These are phyloP conservation scores for Blastobotrys americana DNA, from an alignment of 805 yeast species.

Conservation along the genomic window DNA sequence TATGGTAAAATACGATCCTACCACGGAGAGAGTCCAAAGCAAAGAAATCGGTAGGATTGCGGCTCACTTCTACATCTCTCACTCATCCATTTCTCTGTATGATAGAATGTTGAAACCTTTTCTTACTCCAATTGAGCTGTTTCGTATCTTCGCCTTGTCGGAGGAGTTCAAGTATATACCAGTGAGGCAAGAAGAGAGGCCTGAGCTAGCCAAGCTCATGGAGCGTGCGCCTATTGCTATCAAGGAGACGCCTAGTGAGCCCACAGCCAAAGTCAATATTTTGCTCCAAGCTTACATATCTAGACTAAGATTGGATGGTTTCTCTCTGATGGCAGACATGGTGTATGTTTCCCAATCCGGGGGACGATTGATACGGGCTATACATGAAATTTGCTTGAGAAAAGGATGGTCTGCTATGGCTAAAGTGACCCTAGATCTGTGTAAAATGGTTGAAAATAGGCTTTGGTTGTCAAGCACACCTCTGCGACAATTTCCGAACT, in stretches of 20 bases:
- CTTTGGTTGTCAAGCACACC: slow-evolving; percentile 86
- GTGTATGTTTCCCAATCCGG: slow-evolving; percentile 89
- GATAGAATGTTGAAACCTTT: slow-evolving; percentile 56
- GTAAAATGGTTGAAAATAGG: slow-evolving; percentile 73
- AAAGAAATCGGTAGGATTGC: slow-evolving; percentile 79
- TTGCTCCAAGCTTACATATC: slow-evolving; percentile 85
- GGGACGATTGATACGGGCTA: slow-evolving; percentile 77
- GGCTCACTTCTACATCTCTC: slow-evolving; percentile 75
- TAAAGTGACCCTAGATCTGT: slow-evolving; percentile 49
- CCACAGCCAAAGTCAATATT: slow-evolving; percentile 70
- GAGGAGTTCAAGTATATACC: slow-evolving; percentile 82
- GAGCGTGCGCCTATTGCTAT: slow-evolving; percentile 83
- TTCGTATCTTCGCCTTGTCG: slow-evolving; percentile 69
- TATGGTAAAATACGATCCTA: slow-evolving; percentile 52
- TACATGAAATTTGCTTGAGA: slow-evolving; percentile 65
- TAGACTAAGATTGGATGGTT: slow-evolving; percentile 66
- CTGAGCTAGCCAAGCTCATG: slow-evolving; percentile 60
- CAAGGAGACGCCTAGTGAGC: slow-evolving; percentile 60
- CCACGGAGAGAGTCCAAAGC: slow-evolving; percentile 41
- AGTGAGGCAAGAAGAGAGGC: slow-evolving; percentile 76
- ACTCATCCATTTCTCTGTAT: slow-evolving; percentile 64
- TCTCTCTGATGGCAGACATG: slow-evolving; percentile 91
- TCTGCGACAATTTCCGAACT: slow-evolving; percentile 69
- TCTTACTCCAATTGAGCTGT: slow-evolving; percentile 62
- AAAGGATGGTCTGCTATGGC: slow-evolving; percentile 68